These are phyloP conservation scores for Simmondsia chinensis DNA, from an alignment of 148 eudicot genomes.

Conservation along the genomic window DNA sequence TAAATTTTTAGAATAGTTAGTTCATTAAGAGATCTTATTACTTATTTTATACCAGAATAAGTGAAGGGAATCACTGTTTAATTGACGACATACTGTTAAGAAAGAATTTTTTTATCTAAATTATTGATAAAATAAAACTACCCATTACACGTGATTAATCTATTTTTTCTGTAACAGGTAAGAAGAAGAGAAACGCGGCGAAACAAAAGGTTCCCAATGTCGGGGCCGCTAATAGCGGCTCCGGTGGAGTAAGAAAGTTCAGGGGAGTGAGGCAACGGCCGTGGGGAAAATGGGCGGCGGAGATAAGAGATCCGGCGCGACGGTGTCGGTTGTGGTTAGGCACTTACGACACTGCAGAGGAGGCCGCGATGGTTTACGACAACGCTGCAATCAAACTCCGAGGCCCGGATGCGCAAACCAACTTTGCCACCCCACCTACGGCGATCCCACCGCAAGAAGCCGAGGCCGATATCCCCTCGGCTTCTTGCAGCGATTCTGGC, in stretches of 20 bases:
- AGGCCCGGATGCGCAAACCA: constrained; percentile 79
- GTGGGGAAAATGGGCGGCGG: constrained; percentile 99
- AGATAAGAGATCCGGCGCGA: constrained; percentile 71
- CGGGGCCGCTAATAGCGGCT: not conserved
- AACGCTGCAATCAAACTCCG: constrained; percentile 84
- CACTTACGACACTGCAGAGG: constrained; percentile 80
- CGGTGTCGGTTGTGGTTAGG: constrained; percentile 78
- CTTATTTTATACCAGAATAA: too few relatives aligned
- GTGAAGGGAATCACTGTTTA: too few relatives aligned
- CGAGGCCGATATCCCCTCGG: constrained; percentile 11
- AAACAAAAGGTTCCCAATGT: constrained; percentile 8
- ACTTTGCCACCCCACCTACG: constrained; percentile 42
- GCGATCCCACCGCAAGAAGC: constrained; percentile 3
- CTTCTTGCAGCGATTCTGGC: constrained; percentile 46
- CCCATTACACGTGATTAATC: too few relatives aligned
- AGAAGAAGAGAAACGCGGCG: constrained; percentile 11
- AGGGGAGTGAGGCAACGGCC: constrained; percentile 83
- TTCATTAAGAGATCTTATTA: too few relatives aligned
- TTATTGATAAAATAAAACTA: too few relatives aligned
- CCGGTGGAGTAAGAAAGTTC: constrained; percentile 36
- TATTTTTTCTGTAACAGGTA: not conserved
- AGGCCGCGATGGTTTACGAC: constrained; percentile 88
- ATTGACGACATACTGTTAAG: too few relatives aligned
- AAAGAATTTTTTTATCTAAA: too few relatives aligned
- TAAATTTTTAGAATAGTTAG: too few relatives aligned